Base-by-base conservation (phyloP, 2,329 filamentous ascomycete genomes). In the Teratosphaeria viscida region DNA sequence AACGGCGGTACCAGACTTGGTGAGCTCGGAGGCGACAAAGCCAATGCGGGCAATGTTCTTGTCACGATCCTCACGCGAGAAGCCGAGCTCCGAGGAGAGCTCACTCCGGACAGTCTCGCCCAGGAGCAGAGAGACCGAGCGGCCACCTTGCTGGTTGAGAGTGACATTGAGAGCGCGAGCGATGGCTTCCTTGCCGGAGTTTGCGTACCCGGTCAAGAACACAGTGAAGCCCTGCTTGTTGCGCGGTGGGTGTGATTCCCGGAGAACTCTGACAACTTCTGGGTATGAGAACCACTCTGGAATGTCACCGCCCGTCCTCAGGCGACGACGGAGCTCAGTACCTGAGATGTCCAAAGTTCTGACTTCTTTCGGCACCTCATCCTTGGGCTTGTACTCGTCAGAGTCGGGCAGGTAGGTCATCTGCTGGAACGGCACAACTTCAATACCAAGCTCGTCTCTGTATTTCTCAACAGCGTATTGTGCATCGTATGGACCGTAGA, bases 211-310 rank as follows among this genome's bases (percentile, higher is more conserved):
- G 2, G 94, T 97, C 66, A 99, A 82, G 86, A 99, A 96, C 77
- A 99, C 84, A 64, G 94, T 97, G 84, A 99, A 99, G 65, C 94
- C 94, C 81, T 99, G 95, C 72, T 87, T 84, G 69, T 85, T 86
- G 67, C 94, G 89, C 57, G 95, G 85, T 56, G 92, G 94, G 81
- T 97, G 94, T 68, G 92, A 95, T 80, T 99, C 92, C 71, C 94
- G 87, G 63, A 99, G 87, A 56, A 97, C 94, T 76, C 86, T 87
- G 78, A 99, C 94, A 68, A 99, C 94, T 80, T 99, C 94, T 63
- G 94, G 92, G 82, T 99, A 99, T 35, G 94, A 97, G 84, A 99
- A 99, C 94, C 94, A 99, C 77, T 95, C 91, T 68, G 94, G 94
- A 69, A 99, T 99, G 68, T 95, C 90, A 70, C 89, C 89, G 68